A percentile compares a stretch with the other conserved stretches of the same genome.
These are phyloP conservation scores for Spergularia bocconei DNA, from an alignment of 148 eudicot genomes.

Conservation along the genomic window DNA sequence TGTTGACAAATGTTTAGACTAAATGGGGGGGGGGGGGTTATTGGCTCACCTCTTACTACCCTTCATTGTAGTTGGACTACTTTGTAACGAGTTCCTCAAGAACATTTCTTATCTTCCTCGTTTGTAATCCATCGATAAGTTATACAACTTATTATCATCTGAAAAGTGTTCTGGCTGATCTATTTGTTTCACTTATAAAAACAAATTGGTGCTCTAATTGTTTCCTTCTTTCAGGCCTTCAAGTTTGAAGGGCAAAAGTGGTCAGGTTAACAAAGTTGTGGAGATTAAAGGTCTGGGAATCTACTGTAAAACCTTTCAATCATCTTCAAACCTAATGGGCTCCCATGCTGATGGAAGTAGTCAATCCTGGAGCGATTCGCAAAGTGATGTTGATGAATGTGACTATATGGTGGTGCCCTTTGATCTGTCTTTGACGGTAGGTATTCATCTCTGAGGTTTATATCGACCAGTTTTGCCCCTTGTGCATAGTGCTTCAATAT, in stretches of 20 bases:
- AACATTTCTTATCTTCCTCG: too few relatives aligned
- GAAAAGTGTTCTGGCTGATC: background rate
- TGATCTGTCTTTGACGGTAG: slow-evolving; percentile 74
- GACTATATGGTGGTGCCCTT: slow-evolving; percentile 63
- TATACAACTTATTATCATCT: too few relatives aligned
- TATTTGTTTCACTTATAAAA: background rate
- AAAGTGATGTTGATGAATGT: slow-evolving; percentile 33
- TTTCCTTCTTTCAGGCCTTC: slow-evolving; percentile 36
- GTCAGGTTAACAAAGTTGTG: slow-evolving; percentile 76
- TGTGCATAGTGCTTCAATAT: background rate
- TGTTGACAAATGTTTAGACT: too few relatives aligned
- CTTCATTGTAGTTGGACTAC: too few relatives aligned
- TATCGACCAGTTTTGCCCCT: background rate
- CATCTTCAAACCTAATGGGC: slow-evolving; percentile 36
- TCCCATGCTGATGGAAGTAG: slow-evolving; percentile 26
- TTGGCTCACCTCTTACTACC: too few relatives aligned
- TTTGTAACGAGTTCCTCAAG: too few relatives aligned
- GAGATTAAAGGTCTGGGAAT: slow-evolving; percentile 77
- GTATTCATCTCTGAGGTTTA: slow-evolving; percentile 11
- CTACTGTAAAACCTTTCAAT: slow-evolving; percentile 50
- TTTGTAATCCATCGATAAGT: too few relatives aligned
- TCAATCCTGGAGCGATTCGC: slow-evolving; percentile 29
- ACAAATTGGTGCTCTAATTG: background rate
- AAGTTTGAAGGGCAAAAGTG: slow-evolving; percentile 50
- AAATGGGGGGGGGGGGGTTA: too few relatives aligned